Evolutionary conservation across 2,329 filamentous ascomycete species (phyloP).

Genomic region (Fusarium austroafricanum): DNA sequence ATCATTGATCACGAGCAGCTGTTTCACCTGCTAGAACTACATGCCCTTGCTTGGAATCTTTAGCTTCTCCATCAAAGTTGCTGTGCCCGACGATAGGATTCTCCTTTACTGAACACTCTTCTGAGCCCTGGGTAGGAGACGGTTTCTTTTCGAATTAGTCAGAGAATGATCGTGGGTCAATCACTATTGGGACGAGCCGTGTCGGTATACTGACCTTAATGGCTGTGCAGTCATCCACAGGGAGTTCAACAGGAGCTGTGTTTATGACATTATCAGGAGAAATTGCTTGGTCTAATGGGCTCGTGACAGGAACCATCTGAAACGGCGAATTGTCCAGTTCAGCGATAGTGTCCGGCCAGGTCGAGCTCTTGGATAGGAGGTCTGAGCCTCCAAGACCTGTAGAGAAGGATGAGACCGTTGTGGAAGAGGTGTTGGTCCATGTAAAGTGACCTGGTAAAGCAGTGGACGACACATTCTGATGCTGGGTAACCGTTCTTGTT

Average conservation of each 20-base stretch:
- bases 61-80: no score
- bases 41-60: no score
- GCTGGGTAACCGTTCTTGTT: background rate
- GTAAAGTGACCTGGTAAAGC: slow-evolving; percentile 9
- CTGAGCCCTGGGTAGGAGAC: no score
- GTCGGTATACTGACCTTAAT: no score
- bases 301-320: slow-evolving; percentile 7
- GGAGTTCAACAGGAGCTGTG: slow-evolving; percentile 19
- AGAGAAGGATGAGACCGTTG: slow-evolving; percentile 6
- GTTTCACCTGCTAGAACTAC: no score
- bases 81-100: no score
- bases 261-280: slow-evolving; percentile 1
- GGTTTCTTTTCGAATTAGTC: background rate
- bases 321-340: slow-evolving; percentile 24
- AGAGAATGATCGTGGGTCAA: no score
- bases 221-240: background rate
- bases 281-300: no score
- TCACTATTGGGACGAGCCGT: no score
- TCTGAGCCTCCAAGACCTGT: background rate
- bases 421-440: slow-evolving; percentile 27
- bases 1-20: no score
- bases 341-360: background rate
- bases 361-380: no score
- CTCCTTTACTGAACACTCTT: no score
- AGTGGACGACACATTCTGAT: background rate